phyloP scores from a whole-genome alignment of 495 filamentous ascomycete genomes.

The Rhizodiscina lignyota region DNA sequence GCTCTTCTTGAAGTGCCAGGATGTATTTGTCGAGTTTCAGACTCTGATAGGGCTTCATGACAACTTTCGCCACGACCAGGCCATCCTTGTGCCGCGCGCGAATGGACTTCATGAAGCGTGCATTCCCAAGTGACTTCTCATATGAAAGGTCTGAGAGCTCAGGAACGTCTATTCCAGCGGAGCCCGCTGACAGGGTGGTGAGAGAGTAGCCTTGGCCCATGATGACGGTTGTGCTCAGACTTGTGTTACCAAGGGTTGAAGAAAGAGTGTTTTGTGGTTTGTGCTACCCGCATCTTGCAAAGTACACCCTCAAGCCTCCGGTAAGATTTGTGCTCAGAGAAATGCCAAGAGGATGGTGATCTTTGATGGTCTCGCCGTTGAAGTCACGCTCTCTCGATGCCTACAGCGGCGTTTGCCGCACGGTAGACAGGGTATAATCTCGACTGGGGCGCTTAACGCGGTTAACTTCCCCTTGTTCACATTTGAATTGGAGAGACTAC shows the following conservation, averaged over 20 bases:
- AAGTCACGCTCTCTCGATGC: too few species aligned
- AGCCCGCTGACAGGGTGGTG: constrained; percentile 72
- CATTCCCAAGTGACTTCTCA: constrained; percentile 82
- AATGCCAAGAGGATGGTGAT: too few species aligned
- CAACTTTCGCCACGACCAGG: constrained; percentile 79
- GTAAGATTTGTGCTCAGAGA: too few species aligned
- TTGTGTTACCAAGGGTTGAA: background rate
- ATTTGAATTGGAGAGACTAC: too few species aligned
- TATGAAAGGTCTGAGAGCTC: constrained; percentile 80
- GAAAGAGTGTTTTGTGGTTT: background rate
- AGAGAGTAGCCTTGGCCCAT: constrained; percentile 98
- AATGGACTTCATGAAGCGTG: constrained; percentile 95
- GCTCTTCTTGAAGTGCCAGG: constrained; percentile 66
- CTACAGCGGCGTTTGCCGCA: too few species aligned
- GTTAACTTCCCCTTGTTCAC: too few species aligned
- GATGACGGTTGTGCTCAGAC: constrained; percentile 14
- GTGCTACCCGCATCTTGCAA: background rate
- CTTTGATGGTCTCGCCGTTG: too few species aligned
- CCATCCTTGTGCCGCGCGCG: constrained; percentile 80
- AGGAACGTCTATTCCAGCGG: constrained; percentile 82
- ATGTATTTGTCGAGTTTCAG: constrained; percentile 66
- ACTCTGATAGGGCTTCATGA: constrained; percentile 72
- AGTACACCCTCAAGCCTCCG: too few species aligned
- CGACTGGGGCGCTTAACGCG: too few species aligned
- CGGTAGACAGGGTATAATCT: too few species aligned